Evolutionary conservation across 331 rosid genomes (phyloP).

Genomic region (Arachis monticola): DNA sequence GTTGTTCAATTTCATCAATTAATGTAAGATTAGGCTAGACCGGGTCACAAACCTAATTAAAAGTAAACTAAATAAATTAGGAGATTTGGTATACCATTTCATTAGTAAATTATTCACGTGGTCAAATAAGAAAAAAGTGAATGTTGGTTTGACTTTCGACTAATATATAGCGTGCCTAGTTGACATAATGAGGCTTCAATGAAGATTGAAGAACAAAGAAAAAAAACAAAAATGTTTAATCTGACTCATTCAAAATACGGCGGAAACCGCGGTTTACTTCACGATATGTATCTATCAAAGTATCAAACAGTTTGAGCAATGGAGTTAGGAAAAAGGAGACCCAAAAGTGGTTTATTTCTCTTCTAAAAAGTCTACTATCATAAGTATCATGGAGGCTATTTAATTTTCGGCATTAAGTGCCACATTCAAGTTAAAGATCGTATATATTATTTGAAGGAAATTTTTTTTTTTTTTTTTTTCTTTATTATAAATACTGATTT

Average conservation of each 20-base stretch:
- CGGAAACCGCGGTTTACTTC: neutral
- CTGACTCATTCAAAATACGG: conserved; percentile 26
- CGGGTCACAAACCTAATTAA: neutral
- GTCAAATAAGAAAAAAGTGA: conserved; percentile 20
- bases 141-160: conserved; percentile 24
- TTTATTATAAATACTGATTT: too few relatives aligned
- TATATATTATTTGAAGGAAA: too few relatives aligned
- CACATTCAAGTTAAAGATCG: too few relatives aligned
- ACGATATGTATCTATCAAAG: too few relatives aligned
- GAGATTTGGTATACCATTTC: neutral
- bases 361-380: too few relatives aligned
- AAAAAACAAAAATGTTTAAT: neutral
- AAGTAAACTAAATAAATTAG: neutral
- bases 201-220: neutral
- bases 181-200: conserved; percentile 10
- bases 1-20: neutral
- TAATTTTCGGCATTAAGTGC: too few relatives aligned
- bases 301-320: too few relatives aligned
- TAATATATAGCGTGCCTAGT: neutral
- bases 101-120: conserved; percentile 18
- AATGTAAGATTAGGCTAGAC: neutral
- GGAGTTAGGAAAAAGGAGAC: too few relatives aligned
- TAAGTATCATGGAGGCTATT: too few relatives aligned
- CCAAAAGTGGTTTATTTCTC: too few relatives aligned
- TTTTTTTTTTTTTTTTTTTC: too few relatives aligned